phyloP scores from a whole-genome alignment of 441 rosid species.

The Populus hybrid region DNA sequence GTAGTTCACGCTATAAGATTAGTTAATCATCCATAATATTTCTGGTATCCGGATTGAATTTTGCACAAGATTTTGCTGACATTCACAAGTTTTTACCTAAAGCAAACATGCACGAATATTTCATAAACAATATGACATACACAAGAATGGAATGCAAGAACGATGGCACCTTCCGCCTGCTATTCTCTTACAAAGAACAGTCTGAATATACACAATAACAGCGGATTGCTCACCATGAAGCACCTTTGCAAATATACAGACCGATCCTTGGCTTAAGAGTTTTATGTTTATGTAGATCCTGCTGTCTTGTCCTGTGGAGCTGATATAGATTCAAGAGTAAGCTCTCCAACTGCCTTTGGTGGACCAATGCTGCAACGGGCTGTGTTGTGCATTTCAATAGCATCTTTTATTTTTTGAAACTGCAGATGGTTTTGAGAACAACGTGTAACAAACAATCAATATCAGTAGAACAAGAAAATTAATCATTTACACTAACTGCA shows the following conservation, averaged over 20 bases:
- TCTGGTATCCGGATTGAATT: too few relatives aligned
- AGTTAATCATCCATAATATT: too few relatives aligned
- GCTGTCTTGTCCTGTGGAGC: slow-evolving; percentile 40
- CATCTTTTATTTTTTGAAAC: too few relatives aligned
- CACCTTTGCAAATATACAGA: slow-evolving; percentile 3
- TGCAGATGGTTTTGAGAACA: not conserved
- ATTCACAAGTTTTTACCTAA: too few relatives aligned
- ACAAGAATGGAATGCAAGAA: slow-evolving; percentile 23
- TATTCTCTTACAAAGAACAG: slow-evolving; percentile 21
- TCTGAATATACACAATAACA: slow-evolving; percentile 33
- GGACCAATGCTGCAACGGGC: slow-evolving; percentile 28
- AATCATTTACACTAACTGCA: not conserved
- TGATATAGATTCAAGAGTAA: slow-evolving; percentile 53
- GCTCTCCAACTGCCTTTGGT: slow-evolving; percentile 51
- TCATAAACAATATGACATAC: too few relatives aligned
- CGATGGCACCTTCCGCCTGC: slow-evolving; percentile 13
- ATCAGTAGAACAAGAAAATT: not conserved
- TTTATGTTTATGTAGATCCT: slow-evolving; percentile 10
- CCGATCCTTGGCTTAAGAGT: not conserved
- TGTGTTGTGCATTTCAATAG: too few relatives aligned
- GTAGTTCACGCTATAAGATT: too few relatives aligned
- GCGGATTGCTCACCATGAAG: not conserved
- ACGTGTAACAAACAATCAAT: slow-evolving; percentile 5
- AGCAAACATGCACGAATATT: too few relatives aligned
- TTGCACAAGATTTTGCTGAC: too few relatives aligned